These are phyloP conservation scores for Aureobasidium mangrovei DNA, from an alignment of 2,329 filamentous ascomycete species.

Conservation along the genomic window DNA sequence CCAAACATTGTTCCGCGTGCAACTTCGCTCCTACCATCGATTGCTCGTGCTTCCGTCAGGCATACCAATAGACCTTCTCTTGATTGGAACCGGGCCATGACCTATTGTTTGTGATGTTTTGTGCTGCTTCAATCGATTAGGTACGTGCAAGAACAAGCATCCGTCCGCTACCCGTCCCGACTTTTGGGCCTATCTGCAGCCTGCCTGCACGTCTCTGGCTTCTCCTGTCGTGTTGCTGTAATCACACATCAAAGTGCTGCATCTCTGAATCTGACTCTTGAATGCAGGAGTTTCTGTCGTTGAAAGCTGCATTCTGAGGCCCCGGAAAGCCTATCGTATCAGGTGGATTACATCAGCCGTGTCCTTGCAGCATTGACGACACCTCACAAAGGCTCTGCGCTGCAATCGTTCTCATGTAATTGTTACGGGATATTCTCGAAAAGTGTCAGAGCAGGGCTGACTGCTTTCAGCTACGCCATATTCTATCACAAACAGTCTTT, in stretches of 20 bases:
- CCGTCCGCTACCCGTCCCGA: background rate
- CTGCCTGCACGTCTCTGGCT: background rate
- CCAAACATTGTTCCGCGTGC: background rate
- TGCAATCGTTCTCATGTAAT: too few relatives aligned
- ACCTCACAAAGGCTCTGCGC: too few relatives aligned
- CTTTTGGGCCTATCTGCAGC: background rate
- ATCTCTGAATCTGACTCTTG: slow-evolving; percentile 1
- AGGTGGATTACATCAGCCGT: too few relatives aligned
- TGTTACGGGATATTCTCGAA: too few relatives aligned
- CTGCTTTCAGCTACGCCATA: too few relatives aligned
- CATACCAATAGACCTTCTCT: background rate
- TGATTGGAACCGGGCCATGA: background rate
- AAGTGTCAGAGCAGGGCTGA: too few relatives aligned
- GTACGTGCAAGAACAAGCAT: slow-evolving; percentile 6
- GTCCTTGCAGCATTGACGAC: too few relatives aligned
- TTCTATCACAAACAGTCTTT: too few relatives aligned
- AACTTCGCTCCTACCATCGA: background rate
- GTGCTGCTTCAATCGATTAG: background rate
- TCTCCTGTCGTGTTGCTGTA: background rate
- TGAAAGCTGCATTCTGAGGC: too few relatives aligned
- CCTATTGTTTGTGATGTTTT: slow-evolving; percentile 2
- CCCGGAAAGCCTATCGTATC: too few relatives aligned
- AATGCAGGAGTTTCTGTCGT: background rate
- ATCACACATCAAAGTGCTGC: background rate
- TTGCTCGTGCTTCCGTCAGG: background rate